Conservation (phyloP, 768 basidiomycete genomes). For the Russula virescens region DNA sequence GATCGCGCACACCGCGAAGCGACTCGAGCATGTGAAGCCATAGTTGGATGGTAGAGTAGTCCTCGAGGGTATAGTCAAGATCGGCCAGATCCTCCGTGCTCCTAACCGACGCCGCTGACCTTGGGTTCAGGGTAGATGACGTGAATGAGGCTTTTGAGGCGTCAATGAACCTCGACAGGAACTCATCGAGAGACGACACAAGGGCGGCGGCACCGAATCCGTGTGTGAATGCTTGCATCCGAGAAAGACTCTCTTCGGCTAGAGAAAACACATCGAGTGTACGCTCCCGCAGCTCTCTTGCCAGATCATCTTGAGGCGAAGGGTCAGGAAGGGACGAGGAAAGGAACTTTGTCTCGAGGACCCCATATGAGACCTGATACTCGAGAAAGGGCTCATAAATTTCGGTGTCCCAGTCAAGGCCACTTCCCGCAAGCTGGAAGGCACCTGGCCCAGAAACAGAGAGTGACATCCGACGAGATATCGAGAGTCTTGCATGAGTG, state of each 20-base stretch:
- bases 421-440: constrained; percentile 13
- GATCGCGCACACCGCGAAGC: constrained; percentile 65
- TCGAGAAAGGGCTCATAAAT: constrained; percentile 94
- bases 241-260: constrained; percentile 72
- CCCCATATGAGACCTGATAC: constrained; percentile 78
- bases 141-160: constrained; percentile 37
- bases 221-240: constrained; percentile 79
- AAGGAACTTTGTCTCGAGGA: constrained; percentile 68
- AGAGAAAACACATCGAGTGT: constrained; percentile 67
- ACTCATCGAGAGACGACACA: constrained; percentile 65
- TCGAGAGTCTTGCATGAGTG: constrained; percentile 25
- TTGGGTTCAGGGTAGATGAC: constrained; percentile 17
- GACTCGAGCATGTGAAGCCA: constrained; percentile 80
- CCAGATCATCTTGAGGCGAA: constrained; percentile 40
- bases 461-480: constrained; percentile 27
- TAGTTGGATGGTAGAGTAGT: constrained; percentile 84
- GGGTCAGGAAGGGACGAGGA: constrained; percentile 48
- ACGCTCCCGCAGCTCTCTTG: constrained; percentile 67
- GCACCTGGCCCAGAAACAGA: constrained; percentile 24
- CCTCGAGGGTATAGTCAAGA: constrained; percentile 77
- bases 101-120: constrained; percentile 32
- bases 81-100: constrained; percentile 59
- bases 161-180: constrained; percentile 67
- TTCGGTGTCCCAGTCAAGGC: constrained; percentile 77
- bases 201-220: constrained; percentile 79